A percentile compares a stretch with the other conserved stretches of the same genome.
phyloP scores from a whole-genome alignment of 2,329 filamentous ascomycete species.

The Fusarium drepaniforme region DNA sequence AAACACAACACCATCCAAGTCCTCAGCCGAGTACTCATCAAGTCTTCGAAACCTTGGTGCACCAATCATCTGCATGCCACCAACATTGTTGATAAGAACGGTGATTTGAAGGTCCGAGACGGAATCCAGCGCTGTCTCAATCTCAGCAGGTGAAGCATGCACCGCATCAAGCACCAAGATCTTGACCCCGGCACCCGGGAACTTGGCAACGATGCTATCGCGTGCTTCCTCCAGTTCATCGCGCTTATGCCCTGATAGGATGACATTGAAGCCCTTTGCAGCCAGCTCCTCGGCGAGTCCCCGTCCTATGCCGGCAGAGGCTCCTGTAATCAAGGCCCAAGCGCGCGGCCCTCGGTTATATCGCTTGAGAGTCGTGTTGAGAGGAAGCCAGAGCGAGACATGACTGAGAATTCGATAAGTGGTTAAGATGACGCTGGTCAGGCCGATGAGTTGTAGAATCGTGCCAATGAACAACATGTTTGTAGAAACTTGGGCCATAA shows the following conservation, averaged over 20 bases:
- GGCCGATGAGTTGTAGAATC: neutral
- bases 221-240: neutral
- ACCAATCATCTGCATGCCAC: neutral
- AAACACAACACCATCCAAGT: neutral
- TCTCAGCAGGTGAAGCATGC: neutral
- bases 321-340: neutral
- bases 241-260: neutral
- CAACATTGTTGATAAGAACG: constrained; percentile 1
- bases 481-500: neutral
- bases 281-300: neutral
- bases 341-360: neutral
- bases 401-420: neutral
- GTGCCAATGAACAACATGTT: neutral
- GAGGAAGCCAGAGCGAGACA: neutral
- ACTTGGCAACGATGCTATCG: neutral
- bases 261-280: neutral
- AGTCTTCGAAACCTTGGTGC: neutral
- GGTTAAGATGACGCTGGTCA: neutral
- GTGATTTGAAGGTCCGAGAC: neutral
- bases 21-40: neutral
- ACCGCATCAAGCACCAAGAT: neutral
- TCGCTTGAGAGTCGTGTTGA: neutral
- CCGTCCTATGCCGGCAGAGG: neutral
- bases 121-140: neutral
- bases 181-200: neutral